Evolutionary conservation across 176 grass and related monocot genomes (phyloP).

Genomic region (Metroxylon sagu): DNA sequence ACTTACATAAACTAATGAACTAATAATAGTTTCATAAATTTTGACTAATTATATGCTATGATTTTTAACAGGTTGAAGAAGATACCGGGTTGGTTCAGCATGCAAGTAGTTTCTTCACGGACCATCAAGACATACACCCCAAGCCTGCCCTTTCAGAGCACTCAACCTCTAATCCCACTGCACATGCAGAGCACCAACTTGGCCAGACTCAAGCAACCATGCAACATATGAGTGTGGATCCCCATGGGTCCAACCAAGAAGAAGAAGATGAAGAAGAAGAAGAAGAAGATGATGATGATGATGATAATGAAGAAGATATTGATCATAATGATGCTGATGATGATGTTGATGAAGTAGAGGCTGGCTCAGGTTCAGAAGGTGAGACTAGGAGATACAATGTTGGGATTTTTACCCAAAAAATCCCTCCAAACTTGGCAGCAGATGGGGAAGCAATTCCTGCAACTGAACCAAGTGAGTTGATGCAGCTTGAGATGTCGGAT

Average conservation of each 20-base stretch:
- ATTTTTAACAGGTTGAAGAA: conserved; percentile 59
- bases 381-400: conserved; percentile 13
- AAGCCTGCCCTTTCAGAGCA: conserved; percentile 57
- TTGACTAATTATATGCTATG: no score
- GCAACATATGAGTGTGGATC: conserved; percentile 8
- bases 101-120: conserved; percentile 55
- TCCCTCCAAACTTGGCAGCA: not conserved
- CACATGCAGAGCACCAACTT: conserved; percentile 15
- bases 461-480: conserved; percentile 23
- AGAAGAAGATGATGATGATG: not conserved
- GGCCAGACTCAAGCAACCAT: conserved; percentile 9
- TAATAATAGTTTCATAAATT: no score
- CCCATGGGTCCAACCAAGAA: not conserved
- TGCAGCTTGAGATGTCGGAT: conserved; percentile 43
- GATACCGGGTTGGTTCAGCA: conserved; percentile 48
- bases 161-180: conserved; percentile 58
- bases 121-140: conserved; percentile 28
- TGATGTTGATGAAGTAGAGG: conserved; percentile 15
- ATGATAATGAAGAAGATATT: not conserved
- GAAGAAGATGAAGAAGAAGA: conserved; percentile 3
- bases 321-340: not conserved
- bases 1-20: no score
- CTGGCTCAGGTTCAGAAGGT: conserved; percentile 26
- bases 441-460: not conserved
- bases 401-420: not conserved